These are phyloP conservation scores for Penicillium corylophilum DNA, from an alignment of 2,329 filamentous ascomycete genomes.

Conservation along the genomic window DNA sequence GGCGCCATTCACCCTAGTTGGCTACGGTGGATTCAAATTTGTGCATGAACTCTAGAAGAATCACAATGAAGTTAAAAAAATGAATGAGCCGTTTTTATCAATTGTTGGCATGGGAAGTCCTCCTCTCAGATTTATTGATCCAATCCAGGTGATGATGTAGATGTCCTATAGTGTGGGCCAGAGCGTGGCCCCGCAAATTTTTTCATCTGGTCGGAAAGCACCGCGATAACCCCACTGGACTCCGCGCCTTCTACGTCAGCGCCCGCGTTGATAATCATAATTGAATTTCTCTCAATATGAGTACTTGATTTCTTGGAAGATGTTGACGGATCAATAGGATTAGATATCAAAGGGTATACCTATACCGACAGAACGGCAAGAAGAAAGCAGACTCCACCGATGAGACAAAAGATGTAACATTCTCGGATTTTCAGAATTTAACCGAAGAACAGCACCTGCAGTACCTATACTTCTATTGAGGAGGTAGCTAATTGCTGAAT, in stretches of 20 bases:
- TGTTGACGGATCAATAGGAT: not conserved
- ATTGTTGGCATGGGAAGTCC: too few relatives aligned
- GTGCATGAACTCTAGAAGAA: constrained; percentile 2
- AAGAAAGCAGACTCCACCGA: not conserved
- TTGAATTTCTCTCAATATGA: not conserved
- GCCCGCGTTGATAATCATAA: not conserved
- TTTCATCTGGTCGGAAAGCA: not conserved
- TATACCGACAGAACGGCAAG: not conserved
- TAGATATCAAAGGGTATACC: not conserved
- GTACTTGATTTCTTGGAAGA: not conserved
- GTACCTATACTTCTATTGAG: not conserved
- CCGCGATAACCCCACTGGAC: not conserved
- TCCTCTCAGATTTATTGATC: too few relatives aligned
- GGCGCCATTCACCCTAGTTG: constrained; percentile 25
- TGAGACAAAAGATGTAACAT: not conserved
- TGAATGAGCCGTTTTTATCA: not conserved
- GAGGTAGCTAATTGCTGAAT: not conserved
- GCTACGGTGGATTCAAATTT: constrained; percentile 24
- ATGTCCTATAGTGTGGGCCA: not conserved
- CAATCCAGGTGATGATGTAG: not conserved
- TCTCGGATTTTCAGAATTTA: not conserved
- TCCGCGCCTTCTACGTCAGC: not conserved
- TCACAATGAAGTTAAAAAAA: not conserved
- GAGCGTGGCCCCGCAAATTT: not conserved
- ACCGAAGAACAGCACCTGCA: not conserved